Evolutionary conservation across 2,329 filamentous ascomycete species (phyloP).

Genomic region (Chrysosporium queenslandicum): DNA sequence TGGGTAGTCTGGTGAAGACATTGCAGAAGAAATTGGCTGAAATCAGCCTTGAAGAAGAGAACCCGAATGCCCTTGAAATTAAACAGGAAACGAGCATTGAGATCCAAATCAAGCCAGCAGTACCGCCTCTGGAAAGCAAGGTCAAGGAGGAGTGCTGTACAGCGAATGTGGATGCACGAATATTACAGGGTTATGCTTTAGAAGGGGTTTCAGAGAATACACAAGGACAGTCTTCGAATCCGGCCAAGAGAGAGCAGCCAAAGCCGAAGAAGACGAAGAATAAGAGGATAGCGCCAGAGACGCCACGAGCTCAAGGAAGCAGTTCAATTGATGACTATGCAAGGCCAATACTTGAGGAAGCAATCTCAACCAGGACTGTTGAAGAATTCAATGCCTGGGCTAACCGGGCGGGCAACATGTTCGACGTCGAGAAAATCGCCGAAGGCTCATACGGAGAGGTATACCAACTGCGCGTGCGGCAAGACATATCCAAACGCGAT

Average conservation of each 20-base stretch:
- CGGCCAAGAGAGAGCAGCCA: too few species aligned
- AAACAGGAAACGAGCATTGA: neutral
- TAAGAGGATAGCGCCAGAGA: neutral
- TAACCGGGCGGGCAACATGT: conserved; percentile 29
- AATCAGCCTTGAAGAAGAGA: neutral
- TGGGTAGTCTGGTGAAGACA: neutral
- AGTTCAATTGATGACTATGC: conserved; percentile 23
- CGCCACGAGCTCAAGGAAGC: neutral
- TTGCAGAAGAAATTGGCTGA: neutral
- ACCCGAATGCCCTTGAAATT: neutral
- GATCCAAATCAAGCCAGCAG: neutral
- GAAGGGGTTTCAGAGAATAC: neutral
- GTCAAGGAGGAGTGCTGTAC: neutral
- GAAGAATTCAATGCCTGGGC: conserved; percentile 35
- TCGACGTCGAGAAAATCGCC: conserved; percentile 50
- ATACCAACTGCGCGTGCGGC: conserved; percentile 45
- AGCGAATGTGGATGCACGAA: neutral
- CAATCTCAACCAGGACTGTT: conserved; percentile 29
- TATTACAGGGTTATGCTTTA: neutral
- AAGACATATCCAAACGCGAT: conserved; percentile 27
- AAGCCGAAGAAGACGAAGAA: neutral
- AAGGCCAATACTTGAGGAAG: conserved; percentile 30
- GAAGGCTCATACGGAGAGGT: conserved; percentile 59
- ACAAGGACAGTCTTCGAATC: neutral
- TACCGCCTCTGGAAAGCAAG: neutral